phyloP scores from a whole-genome alignment of 2,329 filamentous ascomycete genomes.

The Epichloe aotearoae region DNA sequence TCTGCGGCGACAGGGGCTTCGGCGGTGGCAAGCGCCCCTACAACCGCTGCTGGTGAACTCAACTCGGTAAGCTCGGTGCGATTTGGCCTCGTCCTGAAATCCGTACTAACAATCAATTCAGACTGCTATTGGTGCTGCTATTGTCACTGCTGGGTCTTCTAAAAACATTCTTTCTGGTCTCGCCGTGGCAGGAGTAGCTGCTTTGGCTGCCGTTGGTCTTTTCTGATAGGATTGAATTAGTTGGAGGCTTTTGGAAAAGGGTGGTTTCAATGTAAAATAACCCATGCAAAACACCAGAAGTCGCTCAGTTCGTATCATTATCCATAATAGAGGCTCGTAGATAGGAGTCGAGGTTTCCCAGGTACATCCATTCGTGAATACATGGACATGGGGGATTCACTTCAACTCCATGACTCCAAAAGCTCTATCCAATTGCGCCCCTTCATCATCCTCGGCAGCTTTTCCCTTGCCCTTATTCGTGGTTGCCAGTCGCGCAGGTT shows the following conservation, averaged over 20 bases:
- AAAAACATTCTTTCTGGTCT: neutral
- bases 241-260: too few relatives aligned
- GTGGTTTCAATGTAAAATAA: too few relatives aligned
- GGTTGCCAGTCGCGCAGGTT: neutral
- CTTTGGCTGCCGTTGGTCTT: constrained; percentile 6
- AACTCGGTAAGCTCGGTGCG: neutral
- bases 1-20: neutral
- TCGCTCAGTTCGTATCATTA: constrained; percentile 2
- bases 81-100: too few relatives aligned
- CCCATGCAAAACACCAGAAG: neutral
- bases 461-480: constrained; percentile 8
- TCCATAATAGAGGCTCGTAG: neutral
- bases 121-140: constrained; percentile 1
- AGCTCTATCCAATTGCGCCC: constrained; percentile 43
- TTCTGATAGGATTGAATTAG: constrained; percentile 4
- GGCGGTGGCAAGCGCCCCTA: neutral
- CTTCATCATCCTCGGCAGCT: constrained; percentile 27
- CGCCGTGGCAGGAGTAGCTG: constrained; percentile 7
- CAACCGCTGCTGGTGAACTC: neutral
- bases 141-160: constrained; percentile 5
- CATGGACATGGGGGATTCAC: constrained; percentile 2
- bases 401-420: constrained; percentile 36
- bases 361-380: too few relatives aligned
- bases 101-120: neutral
- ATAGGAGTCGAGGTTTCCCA: too few relatives aligned